These are phyloP conservation scores for Quercus mongolica DNA, from an alignment of 306 rosid species.

Conservation along the genomic window DNA sequence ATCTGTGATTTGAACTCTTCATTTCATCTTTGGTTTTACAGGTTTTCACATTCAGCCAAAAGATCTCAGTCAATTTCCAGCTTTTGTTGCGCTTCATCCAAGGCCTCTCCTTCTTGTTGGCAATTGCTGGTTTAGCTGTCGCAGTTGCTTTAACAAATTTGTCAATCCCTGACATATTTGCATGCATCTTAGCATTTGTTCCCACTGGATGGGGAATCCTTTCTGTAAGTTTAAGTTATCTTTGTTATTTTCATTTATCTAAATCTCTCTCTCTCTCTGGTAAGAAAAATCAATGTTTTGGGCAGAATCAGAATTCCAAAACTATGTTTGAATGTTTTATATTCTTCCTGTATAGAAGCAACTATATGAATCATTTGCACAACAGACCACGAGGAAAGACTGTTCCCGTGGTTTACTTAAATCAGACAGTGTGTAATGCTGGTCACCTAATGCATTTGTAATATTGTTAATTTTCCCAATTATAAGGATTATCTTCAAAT, in stretches of 20 bases:
- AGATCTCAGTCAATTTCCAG: slow-evolving; percentile 88
- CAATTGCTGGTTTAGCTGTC: slow-evolving; percentile 66
- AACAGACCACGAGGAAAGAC: no score
- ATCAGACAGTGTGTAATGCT: no score
- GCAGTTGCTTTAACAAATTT: slow-evolving; percentile 57
- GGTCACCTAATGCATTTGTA: no score
- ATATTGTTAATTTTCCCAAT: no score
- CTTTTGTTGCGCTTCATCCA: slow-evolving; percentile 84
- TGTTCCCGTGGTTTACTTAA: no score
- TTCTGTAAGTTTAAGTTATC: slow-evolving; percentile 78
- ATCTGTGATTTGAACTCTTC: slow-evolving; percentile 22
- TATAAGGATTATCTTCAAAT: no score
- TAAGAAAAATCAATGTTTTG: no score
- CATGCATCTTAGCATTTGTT: slow-evolving; percentile 75
- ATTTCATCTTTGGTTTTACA: slow-evolving; percentile 31
- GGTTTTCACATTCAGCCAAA: slow-evolving; percentile 97
- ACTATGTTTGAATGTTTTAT: no score
- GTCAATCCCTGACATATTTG: slow-evolving; percentile 68
- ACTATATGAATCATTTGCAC: no score
- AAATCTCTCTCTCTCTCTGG: neutral
- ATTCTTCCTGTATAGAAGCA: no score
- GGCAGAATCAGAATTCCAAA: no score
- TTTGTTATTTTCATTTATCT: neutral
- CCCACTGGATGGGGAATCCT: slow-evolving; percentile 98
- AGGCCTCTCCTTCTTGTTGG: slow-evolving; percentile 78